Percentiles rank a stretch among this genome's conserved stretches.
These are phyloP conservation scores for Xerocomus nothofagi DNA, from an alignment of 1,284 basidiomycete genomes.

Conservation along the genomic window DNA sequence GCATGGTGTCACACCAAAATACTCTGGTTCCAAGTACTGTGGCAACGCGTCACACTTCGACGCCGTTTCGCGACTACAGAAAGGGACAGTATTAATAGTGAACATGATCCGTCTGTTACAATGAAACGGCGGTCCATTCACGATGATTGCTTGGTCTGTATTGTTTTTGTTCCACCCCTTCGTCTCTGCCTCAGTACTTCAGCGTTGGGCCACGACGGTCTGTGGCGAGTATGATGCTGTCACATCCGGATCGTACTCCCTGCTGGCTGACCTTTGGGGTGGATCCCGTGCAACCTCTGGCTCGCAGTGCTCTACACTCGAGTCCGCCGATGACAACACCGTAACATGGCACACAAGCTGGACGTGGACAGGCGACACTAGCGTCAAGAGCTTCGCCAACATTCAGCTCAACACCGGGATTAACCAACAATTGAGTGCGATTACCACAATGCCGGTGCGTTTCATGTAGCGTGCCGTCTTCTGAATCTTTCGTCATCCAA, in stretches of 20 bases:
- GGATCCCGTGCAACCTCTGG: conserved; percentile 46
- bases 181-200: conserved; percentile 14
- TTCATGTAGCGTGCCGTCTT: background rate
- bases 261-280: conserved; percentile 58
- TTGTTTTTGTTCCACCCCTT: conserved; percentile 4
- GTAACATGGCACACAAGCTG: conserved; percentile 57
- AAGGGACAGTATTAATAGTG: too few species aligned
- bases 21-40: too few species aligned
- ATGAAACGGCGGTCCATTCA: too few species aligned
- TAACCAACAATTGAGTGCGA: conserved; percentile 53
- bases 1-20: too few species aligned
- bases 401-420: conserved; percentile 52
- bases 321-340: conserved; percentile 46
- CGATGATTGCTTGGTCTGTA: conserved; percentile 11
- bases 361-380: conserved; percentile 52
- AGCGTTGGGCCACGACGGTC: conserved; percentile 21
- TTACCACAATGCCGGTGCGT: too few species aligned
- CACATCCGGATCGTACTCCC: conserved; percentile 45
- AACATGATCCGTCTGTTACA: too few species aligned
- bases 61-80: too few species aligned
- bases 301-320: conserved; percentile 52
- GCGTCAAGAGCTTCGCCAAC: conserved; percentile 64
- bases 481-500: background rate
- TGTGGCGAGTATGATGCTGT: conserved; percentile 56
- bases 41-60: too few species aligned